Evolutionary conservation across 2,329 filamentous ascomycete species (phyloP).

Genomic region (Knufia petricola): DNA sequence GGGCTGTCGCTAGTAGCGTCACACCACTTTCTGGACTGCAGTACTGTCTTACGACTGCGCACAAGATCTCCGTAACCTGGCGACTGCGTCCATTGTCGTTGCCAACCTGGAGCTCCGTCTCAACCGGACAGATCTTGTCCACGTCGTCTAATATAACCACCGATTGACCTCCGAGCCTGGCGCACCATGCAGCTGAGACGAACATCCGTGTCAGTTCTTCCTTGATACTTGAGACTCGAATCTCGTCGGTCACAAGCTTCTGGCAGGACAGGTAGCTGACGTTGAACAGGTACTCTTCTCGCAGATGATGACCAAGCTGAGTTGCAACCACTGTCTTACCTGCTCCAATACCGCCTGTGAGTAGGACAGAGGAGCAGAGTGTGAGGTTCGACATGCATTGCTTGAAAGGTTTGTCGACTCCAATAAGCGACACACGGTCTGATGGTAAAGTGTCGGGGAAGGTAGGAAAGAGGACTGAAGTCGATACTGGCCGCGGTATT

Average conservation of each 20-base stretch:
- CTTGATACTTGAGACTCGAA: conserved; percentile 78
- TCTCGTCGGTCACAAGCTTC: conserved; percentile 83
- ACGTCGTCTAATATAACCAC: conserved; percentile 86
- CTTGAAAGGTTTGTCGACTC: conserved; percentile 67
- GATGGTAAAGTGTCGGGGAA: conserved; percentile 48
- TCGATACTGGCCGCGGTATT: conserved; percentile 54
- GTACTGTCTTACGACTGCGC: conserved; percentile 72
- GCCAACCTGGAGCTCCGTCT: conserved; percentile 88
- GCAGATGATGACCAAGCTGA: conserved; percentile 62
- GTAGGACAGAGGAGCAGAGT: conserved; percentile 76
- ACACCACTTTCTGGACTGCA: conserved; percentile 71
- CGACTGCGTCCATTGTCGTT: conserved; percentile 88
- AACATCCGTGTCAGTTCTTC: conserved; percentile 78
- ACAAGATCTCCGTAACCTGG: conserved; percentile 82
- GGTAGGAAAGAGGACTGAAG: conserved; percentile 30
- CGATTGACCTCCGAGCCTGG: conserved; percentile 70
- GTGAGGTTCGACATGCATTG: conserved; percentile 67
- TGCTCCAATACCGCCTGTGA: conserved; percentile 81
- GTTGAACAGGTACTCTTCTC: conserved; percentile 65
- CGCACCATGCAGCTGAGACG: conserved; percentile 83
- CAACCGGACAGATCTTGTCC: conserved; percentile 82
- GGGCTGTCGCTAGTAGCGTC: conserved; percentile 79
- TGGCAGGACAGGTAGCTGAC: conserved; percentile 79
- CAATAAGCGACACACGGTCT: conserved; percentile 58
- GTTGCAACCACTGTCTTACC: conserved; percentile 80